Base-by-base conservation (phyloP, 108 stramenopile species). In the Pseudonitzschia pungens region DNA sequence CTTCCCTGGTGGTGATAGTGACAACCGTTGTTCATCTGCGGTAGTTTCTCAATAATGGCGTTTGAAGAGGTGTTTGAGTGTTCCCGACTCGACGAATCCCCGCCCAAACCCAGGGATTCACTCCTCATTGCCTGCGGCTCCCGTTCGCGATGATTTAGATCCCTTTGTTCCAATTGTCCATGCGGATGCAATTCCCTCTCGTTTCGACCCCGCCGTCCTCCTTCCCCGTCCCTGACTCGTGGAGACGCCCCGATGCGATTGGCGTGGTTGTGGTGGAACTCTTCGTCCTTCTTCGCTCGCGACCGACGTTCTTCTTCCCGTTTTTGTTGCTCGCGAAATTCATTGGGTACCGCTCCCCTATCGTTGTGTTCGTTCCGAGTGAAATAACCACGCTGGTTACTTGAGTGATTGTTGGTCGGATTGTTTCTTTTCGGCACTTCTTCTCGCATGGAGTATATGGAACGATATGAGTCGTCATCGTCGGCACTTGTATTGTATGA, bases 381-480 rank as follows among this genome's bases (percentile, higher is more conserved):
- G 15, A 15, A 54, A 54, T 54, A 10, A 14, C 45, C 10, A 12
- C 18, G 14, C 9, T 48, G 14, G 45, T 48, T 48, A 10, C 45
- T 11, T 2, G 1, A 1, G 18, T 11, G 18, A 18, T 48, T 18
- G 45, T 48, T 48, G 45, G 2, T 12, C 2, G n/a, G n/a, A 0
- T 58, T 58, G 9, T 14, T 58, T 21, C 27, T 58, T 10, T 24
- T 58, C 0, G 5, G 6, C 5, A 12, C 29, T 14, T 27, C 57
- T 58, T n/a, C 57, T 58, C 57, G 20, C 57, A n/a, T 6, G 57
- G 57, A 58, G 57, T 27, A 27, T 31, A 10, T 58, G 29, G 14
- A 2, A 58, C 22, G 29, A 58, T 58, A 58, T 14, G 18, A 18
- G 18, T 48, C 45, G 45, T 48, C 45, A 48, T 48, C 45, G 45